A percentile compares a stretch with the other conserved stretches of the same genome.
phyloP scores from a whole-genome alignment of 805 yeast species.

The Myxozyma udenii region DNA sequence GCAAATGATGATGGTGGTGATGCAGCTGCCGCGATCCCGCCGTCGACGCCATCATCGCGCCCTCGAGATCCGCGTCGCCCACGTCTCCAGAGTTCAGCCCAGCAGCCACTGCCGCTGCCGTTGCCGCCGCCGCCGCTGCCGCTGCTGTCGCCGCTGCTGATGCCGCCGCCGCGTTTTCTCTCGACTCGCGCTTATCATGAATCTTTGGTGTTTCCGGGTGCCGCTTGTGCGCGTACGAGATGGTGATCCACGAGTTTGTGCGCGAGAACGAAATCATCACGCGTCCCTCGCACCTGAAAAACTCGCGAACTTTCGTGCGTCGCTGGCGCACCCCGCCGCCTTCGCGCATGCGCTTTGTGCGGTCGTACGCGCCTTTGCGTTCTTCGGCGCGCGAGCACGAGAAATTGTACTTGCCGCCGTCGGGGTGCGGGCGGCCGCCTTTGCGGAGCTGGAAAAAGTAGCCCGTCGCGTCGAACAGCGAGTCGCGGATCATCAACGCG shows the following conservation, averaged over 20 bases:
- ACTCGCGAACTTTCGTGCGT: slow-evolving; percentile 25
- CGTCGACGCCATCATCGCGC: background rate
- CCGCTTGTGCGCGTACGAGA: slow-evolving; percentile 23
- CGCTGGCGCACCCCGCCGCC: slow-evolving; percentile 29
- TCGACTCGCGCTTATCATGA: slow-evolving; percentile 18
- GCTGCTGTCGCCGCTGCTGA: background rate
- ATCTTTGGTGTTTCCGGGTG: slow-evolving; percentile 27
- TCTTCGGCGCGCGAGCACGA: slow-evolving; percentile 29
- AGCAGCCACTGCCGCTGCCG: background rate
- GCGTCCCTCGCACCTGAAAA: slow-evolving; percentile 26
- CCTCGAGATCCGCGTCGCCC: background rate
- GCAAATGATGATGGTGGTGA: background rate
- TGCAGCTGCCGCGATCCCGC: background rate
- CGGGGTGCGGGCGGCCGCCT: slow-evolving; percentile 28
- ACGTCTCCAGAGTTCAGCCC: background rate
- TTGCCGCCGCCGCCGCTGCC: background rate
- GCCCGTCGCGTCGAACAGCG: slow-evolving; percentile 25
- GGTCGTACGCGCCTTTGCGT: slow-evolving; percentile 27
- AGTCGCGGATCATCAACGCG: slow-evolving; percentile 25
- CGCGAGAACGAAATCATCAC: slow-evolving; percentile 24
- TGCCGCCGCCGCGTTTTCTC: background rate
- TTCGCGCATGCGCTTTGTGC: slow-evolving; percentile 28
- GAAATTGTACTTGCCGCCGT: slow-evolving; percentile 28
- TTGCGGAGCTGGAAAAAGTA: slow-evolving; percentile 28
- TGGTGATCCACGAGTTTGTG: slow-evolving; percentile 27